Evolutionary conservation across 768 basidiomycete species (phyloP).

Genomic region (Pleurotus eryngii): DNA sequence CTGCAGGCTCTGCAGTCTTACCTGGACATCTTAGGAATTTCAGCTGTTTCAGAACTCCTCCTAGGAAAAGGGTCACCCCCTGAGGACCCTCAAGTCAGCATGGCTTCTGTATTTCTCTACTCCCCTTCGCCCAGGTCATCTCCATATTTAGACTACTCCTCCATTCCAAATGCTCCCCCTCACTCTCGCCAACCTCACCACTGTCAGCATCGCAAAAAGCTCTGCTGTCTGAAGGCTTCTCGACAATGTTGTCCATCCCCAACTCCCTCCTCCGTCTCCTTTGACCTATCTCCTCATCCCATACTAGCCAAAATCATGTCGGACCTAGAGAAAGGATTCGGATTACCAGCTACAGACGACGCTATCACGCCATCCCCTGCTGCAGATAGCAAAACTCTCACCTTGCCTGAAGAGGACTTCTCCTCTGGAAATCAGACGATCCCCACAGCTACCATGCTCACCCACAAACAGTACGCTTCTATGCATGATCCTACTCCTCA

Average conservation of each 20-base stretch:
- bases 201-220: too few species aligned
- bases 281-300: neutral
- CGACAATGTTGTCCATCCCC: too few species aligned
- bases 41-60: neutral
- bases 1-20: too few species aligned
- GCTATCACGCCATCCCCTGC: too few species aligned
- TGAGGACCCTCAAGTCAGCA: neutral
- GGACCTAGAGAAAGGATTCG: too few species aligned
- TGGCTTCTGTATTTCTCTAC: neutral
- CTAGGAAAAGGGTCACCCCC: neutral
- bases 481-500: neutral
- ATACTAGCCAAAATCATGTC: neutral
- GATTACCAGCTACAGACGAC: too few species aligned
- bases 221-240: too few species aligned
- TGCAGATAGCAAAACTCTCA: too few species aligned
- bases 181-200: neutral
- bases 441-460: neutral
- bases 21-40: constrained; percentile 13
- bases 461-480: neutral
- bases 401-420: neutral
- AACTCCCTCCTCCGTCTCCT: neutral
- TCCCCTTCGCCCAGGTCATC: neutral
- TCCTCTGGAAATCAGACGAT: neutral
- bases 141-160: neutral
- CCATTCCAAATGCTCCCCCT: neutral